Base-by-base conservation (phyloP, 495 filamentous ascomycete genomes). In the Tuber calosporum region DNA sequence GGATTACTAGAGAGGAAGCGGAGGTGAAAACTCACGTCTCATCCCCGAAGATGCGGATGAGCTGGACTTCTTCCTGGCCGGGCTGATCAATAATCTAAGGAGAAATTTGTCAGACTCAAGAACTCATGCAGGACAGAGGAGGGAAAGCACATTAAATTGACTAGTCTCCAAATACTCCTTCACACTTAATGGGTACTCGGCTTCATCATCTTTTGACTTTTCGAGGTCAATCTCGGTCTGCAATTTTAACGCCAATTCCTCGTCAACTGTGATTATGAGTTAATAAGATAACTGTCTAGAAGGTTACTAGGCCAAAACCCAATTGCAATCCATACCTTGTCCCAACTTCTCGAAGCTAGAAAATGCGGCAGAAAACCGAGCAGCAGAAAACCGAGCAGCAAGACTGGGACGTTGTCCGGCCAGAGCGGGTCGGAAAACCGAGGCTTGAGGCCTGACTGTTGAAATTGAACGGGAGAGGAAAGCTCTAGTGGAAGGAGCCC, bases 41-140 rank as follows among this genome's bases (percentile, higher is more conserved):
- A 80, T 94, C 89, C 80, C 90, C 91, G 75, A 92, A 94, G 79
- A 88, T 91, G 80, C 93, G 90, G 67, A 87, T 90, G 74, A 99
- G 86, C 53, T 90, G 84, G 77, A 99, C 91, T 74, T 97, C 93
- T 83, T 98, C 92, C 81, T 93, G 86, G 74, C 94, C 94, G 58
- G 89, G 86, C 43, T 85, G 87, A 82, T 97, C 94, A 81, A 90
- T 85, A 73, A 96, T 84, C 87, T 93, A 79, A 40, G 26, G 13
- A 7, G n/a, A 13, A 66, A 13, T 43, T 19, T 26, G 34, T 38
- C 26, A n/a, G 45, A 19, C 30, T 26, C 37, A 22, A 22, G 36
- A 62, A 66, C 37, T 58, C 20, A 20, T 36, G 15, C 30, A 22
- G 22, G n/a, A 37, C 22, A 26, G 68, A 26, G 67, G 20, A 48